Conservation (phyloP, 2,329 filamentous ascomycete species). For the Lasiodiplodia sp. region DNA sequence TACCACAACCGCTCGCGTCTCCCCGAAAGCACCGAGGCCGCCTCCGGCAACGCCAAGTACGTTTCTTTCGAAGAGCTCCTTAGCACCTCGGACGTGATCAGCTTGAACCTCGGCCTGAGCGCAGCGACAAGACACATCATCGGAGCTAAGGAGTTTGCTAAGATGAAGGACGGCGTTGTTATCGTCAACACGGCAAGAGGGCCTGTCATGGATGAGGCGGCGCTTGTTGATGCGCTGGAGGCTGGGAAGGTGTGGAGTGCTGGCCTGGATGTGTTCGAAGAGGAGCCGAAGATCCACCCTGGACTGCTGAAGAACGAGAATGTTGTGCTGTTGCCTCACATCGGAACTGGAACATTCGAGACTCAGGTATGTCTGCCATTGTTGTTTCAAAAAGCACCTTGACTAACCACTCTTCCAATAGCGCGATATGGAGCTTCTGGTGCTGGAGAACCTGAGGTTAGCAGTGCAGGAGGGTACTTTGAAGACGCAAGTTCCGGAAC, state of each 20-base stretch:
- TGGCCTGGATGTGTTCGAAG: slow-evolving; percentile 66
- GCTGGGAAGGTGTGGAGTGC: slow-evolving; percentile 62
- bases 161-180: slow-evolving; percentile 64
- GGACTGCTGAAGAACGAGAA: slow-evolving; percentile 59
- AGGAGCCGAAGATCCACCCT: slow-evolving; percentile 62
- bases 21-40: slow-evolving; percentile 43
- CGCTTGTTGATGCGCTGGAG: slow-evolving; percentile 61
- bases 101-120: slow-evolving; percentile 61
- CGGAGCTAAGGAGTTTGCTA: slow-evolving; percentile 56
- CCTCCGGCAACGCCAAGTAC: slow-evolving; percentile 58
- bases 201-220: slow-evolving; percentile 63
- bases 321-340: slow-evolving; percentile 64
- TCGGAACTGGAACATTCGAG: slow-evolving; percentile 67
- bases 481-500: slow-evolving; percentile 68
- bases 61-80: slow-evolving; percentile 65
- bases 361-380: slow-evolving; percentile 55
- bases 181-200: slow-evolving; percentile 67
- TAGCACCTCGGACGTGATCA: slow-evolving; percentile 61
- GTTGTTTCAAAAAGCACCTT: background rate
- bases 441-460: slow-evolving; percentile 64
- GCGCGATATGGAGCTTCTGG: slow-evolving; percentile 66
- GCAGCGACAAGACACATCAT: slow-evolving; percentile 62
- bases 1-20: slow-evolving; percentile 63
- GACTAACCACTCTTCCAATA: slow-evolving; percentile 29
- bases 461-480: slow-evolving; percentile 64